Evolutionary conservation across 352 stramenopile species (phyloP).

Genomic region (Pythium sp.): DNA sequence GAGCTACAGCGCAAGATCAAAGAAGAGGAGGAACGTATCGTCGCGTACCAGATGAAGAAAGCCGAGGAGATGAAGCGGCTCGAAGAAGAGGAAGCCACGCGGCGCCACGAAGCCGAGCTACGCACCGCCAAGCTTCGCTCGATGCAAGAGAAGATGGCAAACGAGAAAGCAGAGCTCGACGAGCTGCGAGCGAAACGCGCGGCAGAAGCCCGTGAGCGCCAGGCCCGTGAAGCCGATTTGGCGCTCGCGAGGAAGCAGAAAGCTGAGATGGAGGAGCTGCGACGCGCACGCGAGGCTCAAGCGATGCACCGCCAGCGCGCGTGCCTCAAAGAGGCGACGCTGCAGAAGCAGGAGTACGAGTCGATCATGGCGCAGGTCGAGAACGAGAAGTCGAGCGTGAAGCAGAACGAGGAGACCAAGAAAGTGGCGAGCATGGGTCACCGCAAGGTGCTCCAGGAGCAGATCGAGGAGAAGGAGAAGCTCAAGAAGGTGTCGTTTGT

Average conservation of each 20-base stretch:
- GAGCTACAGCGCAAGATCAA: conserved; percentile 79
- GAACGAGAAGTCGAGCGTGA: conserved; percentile 50
- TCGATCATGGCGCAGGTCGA: conserved; percentile 86
- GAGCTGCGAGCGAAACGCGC: conserved; percentile 90
- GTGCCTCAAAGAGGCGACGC: conserved; percentile 66
- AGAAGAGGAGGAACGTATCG: conserved; percentile 65
- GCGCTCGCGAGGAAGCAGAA: conserved; percentile 83
- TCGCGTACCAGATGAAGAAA: conserved; percentile 76
- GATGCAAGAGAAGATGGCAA: conserved; percentile 86
- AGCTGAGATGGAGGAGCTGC: conserved; percentile 80
- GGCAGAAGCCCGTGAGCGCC: conserved; percentile 85
- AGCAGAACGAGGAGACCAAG: conserved; percentile 55
- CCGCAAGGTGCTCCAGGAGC: conserved; percentile 79
- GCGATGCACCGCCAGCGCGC: conserved; percentile 70
- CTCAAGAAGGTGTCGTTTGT: conserved; percentile 72
- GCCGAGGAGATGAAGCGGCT: conserved; percentile 52
- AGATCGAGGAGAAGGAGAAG: conserved; percentile 88
- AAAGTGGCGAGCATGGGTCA: conserved; percentile 71
- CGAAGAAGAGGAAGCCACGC: conserved; percentile 66
- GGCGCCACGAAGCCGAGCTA: conserved; percentile 69
- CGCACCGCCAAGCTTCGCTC: conserved; percentile 71
- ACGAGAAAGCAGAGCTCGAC: conserved; percentile 88
- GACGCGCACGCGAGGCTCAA: conserved; percentile 56
- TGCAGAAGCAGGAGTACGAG: conserved; percentile 89
- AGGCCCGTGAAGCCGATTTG: conserved; percentile 83